These are phyloP conservation scores for Fraxinus dipetala DNA, from an alignment of 305 asterid genomes.

Conservation along the genomic window DNA sequence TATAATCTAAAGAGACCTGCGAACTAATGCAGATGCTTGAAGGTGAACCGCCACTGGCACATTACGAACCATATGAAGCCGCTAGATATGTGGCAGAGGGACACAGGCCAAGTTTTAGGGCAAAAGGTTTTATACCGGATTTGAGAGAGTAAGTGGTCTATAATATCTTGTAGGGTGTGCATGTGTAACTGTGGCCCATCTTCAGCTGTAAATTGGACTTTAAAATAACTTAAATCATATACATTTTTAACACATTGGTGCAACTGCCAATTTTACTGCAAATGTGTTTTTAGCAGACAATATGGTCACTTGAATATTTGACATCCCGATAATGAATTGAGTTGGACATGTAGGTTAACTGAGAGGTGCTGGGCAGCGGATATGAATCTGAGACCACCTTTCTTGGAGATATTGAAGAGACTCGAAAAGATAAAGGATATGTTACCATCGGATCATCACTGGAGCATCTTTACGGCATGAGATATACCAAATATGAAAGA, in stretches of 20 bases:
- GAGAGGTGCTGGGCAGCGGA: slow-evolving; percentile 87
- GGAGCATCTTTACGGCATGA: slow-evolving; percentile 60
- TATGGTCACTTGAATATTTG: not conserved
- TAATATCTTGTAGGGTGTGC: slow-evolving; percentile 6
- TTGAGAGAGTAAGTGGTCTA: slow-evolving; percentile 71
- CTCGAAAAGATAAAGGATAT: slow-evolving; percentile 65
- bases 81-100: slow-evolving; percentile 87
- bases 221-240: not conserved
- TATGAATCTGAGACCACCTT: slow-evolving; percentile 75
- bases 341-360: slow-evolving; percentile 52
- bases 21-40: slow-evolving; percentile 79
- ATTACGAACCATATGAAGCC: slow-evolving; percentile 84
- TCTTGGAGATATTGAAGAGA: slow-evolving; percentile 73
- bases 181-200: not conserved
- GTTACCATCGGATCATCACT: slow-evolving; percentile 59
- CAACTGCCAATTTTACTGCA: not conserved
- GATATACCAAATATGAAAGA: not conserved
- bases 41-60: slow-evolving; percentile 84
- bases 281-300: not conserved
- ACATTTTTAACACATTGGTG: not conserved
- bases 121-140: slow-evolving; percentile 59
- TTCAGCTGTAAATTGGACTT: not conserved
- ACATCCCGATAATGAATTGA: not conserved
- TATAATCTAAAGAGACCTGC: slow-evolving; percentile 12
- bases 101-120: slow-evolving; percentile 70